Conservation (phyloP, 805 yeast genomes). For the Wickerhamiella bombiphila region DNA sequence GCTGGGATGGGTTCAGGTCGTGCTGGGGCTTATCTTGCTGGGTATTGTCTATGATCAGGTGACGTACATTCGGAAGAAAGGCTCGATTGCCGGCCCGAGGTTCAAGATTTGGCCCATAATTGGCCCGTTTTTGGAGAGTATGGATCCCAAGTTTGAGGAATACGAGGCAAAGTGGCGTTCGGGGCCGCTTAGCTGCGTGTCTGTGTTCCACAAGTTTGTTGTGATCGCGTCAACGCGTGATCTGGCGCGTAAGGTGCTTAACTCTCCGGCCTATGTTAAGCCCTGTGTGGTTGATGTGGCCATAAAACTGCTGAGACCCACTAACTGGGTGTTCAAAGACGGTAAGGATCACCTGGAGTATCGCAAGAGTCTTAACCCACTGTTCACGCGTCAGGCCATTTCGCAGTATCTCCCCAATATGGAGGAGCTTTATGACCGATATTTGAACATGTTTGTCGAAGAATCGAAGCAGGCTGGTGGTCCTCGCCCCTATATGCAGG, state of each 20-base stretch:
- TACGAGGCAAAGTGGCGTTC: conserved; percentile 87
- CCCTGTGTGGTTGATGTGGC: conserved; percentile 99
- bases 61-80: conserved; percentile 67
- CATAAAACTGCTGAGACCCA: conserved; percentile 78
- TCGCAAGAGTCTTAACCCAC: conserved; percentile 76
- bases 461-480: conserved; percentile 31
- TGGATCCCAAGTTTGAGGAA: conserved; percentile 92
- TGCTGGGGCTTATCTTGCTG: conserved; percentile 14
- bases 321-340: conserved; percentile 95
- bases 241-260: conserved; percentile 71
- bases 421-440: conserved; percentile 72
- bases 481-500: conserved; percentile 72
- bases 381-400: conserved; percentile 74
- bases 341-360: conserved; percentile 93
- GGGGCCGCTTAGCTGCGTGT: conserved; percentile 90
- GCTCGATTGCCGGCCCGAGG: conserved; percentile 78
- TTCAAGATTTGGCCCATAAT: conserved; percentile 87
- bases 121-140: conserved; percentile 87
- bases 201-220: conserved; percentile 95
- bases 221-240: conserved; percentile 85
- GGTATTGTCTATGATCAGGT: conserved; percentile 29
- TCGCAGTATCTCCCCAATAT: conserved; percentile 71
- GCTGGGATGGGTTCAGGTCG: conserved; percentile 9
- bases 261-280: conserved; percentile 74
- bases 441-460: conserved; percentile 51